Evolutionary conservation across 768 basidiomycete genomes (phyloP).

Genomic region (Agaricus sinodeliciosus): DNA sequence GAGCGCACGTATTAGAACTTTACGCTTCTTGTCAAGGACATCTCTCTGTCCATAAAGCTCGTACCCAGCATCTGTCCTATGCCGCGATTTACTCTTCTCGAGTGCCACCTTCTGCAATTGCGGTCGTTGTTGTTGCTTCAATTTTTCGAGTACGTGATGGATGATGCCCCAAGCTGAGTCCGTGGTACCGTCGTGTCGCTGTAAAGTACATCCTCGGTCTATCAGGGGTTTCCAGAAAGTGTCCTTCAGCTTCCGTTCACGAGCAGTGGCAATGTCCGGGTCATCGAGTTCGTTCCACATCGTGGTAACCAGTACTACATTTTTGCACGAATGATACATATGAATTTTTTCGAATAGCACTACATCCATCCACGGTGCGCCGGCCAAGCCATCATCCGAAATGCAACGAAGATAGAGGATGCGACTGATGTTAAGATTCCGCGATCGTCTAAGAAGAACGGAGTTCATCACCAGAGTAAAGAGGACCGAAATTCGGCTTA

Average conservation of each 20-base stretch:
- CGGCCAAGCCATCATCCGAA: not conserved
- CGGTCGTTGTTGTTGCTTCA: not conserved
- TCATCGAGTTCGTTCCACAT: constrained; percentile 6
- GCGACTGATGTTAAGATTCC: not conserved
- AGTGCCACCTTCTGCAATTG: constrained; percentile 19
- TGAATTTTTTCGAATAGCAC: constrained; percentile 7
- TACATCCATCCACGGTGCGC: not conserved
- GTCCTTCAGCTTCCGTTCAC: constrained; percentile 11
- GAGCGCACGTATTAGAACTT: not conserved
- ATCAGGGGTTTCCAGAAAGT: constrained; percentile 14
- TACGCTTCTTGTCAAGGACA: constrained; percentile 19
- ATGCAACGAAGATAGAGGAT: constrained; percentile 11
- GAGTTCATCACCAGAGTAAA: not conserved
- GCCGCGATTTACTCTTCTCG: constrained; percentile 15
- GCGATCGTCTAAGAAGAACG: not conserved
- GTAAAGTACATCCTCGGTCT: not conserved
- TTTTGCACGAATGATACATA: not conserved
- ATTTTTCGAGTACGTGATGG: not conserved
- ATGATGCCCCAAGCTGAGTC: constrained; percentile 6
- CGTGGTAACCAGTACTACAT: constrained; percentile 8
- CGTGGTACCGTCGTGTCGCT: not conserved
- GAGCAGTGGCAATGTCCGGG: not conserved
- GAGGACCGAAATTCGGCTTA: not conserved
- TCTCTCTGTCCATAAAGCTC: constrained; percentile 17
- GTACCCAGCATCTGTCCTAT: constrained; percentile 19